phyloP scores from a whole-genome alignment of 1,284 basidiomycete species.

The Fomitopsis betulina region DNA sequence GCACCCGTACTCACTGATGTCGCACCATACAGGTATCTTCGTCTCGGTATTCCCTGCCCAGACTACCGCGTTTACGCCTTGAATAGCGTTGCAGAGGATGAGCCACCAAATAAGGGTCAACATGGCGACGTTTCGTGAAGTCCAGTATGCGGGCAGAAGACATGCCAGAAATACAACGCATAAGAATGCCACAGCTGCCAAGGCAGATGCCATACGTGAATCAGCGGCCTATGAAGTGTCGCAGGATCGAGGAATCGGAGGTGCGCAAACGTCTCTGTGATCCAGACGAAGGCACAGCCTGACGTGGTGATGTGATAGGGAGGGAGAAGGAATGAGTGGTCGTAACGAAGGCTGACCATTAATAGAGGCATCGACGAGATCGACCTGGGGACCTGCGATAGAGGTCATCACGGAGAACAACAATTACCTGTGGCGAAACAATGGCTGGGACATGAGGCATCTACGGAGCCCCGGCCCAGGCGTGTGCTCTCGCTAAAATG shows the following conservation, averaged over 20 bases:
- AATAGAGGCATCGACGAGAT: background rate
- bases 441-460: background rate
- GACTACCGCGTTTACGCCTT: constrained; percentile 39
- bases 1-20: constrained; percentile 36
- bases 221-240: background rate
- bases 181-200: background rate
- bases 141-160: background rate
- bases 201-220: background rate
- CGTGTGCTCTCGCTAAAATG: background rate
- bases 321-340: background rate
- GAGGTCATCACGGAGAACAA: background rate
- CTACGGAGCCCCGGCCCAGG: background rate
- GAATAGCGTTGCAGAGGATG: constrained; percentile 36
- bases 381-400: background rate
- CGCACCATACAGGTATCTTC: constrained; percentile 41
- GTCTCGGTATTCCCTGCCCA: constrained; percentile 37
- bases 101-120: constrained; percentile 47
- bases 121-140: constrained; percentile 36
- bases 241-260: background rate
- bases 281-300: background rate
- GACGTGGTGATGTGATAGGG: background rate
- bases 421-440: background rate
- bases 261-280: background rate
- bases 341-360: background rate
- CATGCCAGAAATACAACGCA: background rate